A percentile compares a stretch with the other conserved stretches of the same genome.
Conservation (phyloP, 305 asterid species). For the Stenogyne calaminthoides region DNA sequence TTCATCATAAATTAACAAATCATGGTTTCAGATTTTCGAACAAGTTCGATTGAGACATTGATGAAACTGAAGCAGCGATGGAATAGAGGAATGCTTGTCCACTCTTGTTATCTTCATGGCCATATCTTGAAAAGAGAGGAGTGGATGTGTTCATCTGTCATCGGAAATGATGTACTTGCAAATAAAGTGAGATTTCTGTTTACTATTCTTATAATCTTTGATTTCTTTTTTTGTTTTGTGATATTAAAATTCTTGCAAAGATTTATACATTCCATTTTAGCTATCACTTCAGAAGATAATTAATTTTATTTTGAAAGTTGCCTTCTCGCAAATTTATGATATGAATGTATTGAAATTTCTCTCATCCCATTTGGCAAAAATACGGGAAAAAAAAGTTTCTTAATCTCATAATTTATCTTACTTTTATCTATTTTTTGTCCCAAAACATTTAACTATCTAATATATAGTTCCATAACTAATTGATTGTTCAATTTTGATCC, state of each 20-base stretch:
- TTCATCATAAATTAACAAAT: background rate
- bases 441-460: no score
- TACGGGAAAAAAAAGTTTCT: no score
- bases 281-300: no score
- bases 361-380: no score
- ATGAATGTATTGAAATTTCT: no score
- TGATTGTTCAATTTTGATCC: no score
- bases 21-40: constrained; percentile 31
- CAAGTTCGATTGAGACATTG: constrained; percentile 21
- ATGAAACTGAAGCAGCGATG: background rate
- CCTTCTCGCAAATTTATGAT: no score
- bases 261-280: background rate
- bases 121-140: constrained; percentile 10
- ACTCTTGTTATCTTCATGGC: constrained; percentile 35
- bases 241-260: background rate
- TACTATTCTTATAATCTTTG: background rate
- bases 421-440: no score
- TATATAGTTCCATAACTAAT: no score
- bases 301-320: no score
- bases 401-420: no score
- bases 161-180: constrained; percentile 24
- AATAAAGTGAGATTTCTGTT: constrained; percentile 23
- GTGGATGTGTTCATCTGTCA: constrained; percentile 15
- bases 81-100: constrained; percentile 34
- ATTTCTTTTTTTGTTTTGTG: background rate